Evolutionary conservation across 345 rosid genomes (phyloP), one percentile per base, ranked within the genome.

Genomic region (Syzygium aromaticum): DNA sequence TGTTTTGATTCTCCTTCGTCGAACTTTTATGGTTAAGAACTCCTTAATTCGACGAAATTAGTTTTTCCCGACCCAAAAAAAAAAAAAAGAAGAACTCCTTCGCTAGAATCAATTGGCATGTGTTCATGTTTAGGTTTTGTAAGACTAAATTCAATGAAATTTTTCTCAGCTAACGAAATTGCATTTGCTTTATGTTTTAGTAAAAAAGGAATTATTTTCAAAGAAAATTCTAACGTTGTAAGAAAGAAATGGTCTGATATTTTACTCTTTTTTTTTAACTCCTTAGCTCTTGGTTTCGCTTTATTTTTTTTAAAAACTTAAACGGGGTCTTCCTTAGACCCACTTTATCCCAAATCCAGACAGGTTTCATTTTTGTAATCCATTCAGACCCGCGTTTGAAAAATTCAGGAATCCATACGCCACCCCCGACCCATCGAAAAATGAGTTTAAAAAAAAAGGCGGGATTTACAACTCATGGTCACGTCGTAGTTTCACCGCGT

Each of bases 241-340:
- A 67, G 78, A 5, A 22, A 67, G 78, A 67, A 67, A 2, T 12
- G 33, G 25, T 21, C 23, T 33, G 23, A 67, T 33, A 16, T 67
- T 67, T 43, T 43, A 43, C 7, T 43, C 7, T 43, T 43, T 43
- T 38, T 40, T 40, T 43, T 43, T 1, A 43, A 2, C 38, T 17
- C 43, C 77, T 30, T 27, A 27, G 67, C 12, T 59, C 5, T 59
- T 27, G 30, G n/a, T 27, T 28, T 27, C 38, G 9, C 10, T 14
- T n/a, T 6, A n/a, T 54, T 61, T 61, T 0, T 14, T 14, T 6
- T 28, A 15, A 0, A 1, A 28, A 64, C 46, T 43, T 6, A 43
- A 43, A 43, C 6, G 46, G 46, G 22, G 40, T 64, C 77, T 28
- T 15, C 15, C 77, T 28, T 5, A 14, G 33, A 64, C 40, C 22